Percentiles rank a stretch among this genome's conserved stretches.
Conservation (phyloP, 495 filamentous ascomycete species). For the Cercophora newfieldiana region DNA sequence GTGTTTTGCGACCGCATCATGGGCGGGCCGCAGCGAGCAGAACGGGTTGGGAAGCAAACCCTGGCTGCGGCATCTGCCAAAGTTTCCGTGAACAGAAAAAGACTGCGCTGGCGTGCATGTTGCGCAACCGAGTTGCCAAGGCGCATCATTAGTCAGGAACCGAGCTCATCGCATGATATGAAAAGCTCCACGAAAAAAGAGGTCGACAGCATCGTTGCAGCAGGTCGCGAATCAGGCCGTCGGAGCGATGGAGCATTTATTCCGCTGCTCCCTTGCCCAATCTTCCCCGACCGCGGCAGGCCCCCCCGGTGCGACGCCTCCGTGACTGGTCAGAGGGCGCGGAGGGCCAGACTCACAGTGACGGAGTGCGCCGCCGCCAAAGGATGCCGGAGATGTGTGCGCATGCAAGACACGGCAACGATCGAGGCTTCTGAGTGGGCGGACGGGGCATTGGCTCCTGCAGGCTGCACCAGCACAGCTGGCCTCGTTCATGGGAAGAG, state of each 20-base stretch:
- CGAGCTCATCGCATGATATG: not conserved
- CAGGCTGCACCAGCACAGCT: not conserved
- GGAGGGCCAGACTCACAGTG: not conserved
- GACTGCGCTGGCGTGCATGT: not conserved
- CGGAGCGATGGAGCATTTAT: conserved; percentile 1
- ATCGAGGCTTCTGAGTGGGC: conserved; percentile 9
- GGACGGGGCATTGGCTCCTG: not conserved
- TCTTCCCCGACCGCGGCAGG: not conserved
- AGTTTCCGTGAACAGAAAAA: not conserved
- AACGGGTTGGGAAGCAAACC: not conserved
- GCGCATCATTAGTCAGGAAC: conserved; percentile 21
- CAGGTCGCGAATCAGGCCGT: not conserved
- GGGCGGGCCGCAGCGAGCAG: not conserved
- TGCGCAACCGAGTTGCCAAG: conserved; percentile 9
- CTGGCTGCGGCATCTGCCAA: not conserved
- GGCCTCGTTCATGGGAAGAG: not conserved
- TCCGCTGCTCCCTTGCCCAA: not conserved
- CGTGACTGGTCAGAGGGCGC: not conserved
- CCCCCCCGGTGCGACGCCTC: not conserved
- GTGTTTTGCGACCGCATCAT: not conserved
- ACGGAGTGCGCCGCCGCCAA: not conserved
- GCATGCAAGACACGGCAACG: conserved; percentile 15
- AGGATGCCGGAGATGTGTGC: conserved; percentile 8
- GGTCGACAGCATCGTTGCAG: not conserved
- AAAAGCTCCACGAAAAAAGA: too few species aligned